A percentile compares a stretch with the other conserved stretches of the same genome.
phyloP scores from a whole-genome alignment of 75 land plant species.

The Adiantum capillusveneris region DNA sequence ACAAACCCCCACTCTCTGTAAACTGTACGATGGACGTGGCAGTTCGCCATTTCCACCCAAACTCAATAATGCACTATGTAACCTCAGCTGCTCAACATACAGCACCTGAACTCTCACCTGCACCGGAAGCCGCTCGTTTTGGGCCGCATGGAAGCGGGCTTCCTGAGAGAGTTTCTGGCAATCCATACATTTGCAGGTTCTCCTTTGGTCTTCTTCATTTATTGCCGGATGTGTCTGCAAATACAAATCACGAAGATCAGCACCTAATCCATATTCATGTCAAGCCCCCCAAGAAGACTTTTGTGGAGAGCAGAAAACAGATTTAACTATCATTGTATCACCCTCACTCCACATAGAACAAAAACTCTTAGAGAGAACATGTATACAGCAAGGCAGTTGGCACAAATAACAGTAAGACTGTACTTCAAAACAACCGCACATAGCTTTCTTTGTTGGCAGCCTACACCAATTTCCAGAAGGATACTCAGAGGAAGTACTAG shows the following conservation, averaged over 20 bases:
- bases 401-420: too few relatives aligned
- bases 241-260: not conserved
- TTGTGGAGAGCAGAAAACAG: too few relatives aligned
- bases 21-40: not conserved
- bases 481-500: too few relatives aligned
- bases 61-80: not conserved
- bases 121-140: slow-evolving; percentile 17
- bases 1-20: not conserved
- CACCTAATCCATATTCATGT: too few relatives aligned
- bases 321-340: too few relatives aligned
- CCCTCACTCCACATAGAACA: too few relatives aligned
- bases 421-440: too few relatives aligned
- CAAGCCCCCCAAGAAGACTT: too few relatives aligned
- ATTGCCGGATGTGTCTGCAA: slow-evolving; percentile 9
- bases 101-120: slow-evolving; percentile 17
- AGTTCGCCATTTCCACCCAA: not conserved
- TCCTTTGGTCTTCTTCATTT: not conserved
- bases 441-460: too few relatives aligned
- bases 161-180: slow-evolving; percentile 13
- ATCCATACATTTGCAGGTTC: slow-evolving; percentile 19
- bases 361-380: too few relatives aligned
- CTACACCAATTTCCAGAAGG: too few relatives aligned
- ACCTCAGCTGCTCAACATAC: slow-evolving; percentile 10
- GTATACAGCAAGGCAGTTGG: too few relatives aligned
- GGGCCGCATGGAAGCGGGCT: slow-evolving; percentile 19